Conservation (phyloP, 2,329 filamentous ascomycete genomes). For the Simplicillium aogashimaense region DNA sequence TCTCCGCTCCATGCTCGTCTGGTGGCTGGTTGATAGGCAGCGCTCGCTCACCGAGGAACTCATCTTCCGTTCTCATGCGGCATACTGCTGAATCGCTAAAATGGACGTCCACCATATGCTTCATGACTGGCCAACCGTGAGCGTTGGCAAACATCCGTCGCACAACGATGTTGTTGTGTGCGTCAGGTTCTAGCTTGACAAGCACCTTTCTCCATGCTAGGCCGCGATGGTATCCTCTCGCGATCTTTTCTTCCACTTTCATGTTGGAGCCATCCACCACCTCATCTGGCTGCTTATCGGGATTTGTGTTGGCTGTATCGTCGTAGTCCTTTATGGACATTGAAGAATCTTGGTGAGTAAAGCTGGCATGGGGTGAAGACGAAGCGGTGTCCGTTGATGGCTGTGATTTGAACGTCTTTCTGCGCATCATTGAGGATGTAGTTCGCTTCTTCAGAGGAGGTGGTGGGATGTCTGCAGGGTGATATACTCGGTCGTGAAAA, state of each 20-base stretch:
- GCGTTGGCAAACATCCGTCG: slow-evolving; percentile 95
- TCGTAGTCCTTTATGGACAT: slow-evolving; percentile 41
- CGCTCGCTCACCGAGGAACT: slow-evolving; percentile 59
- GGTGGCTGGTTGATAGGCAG: slow-evolving; percentile 46
- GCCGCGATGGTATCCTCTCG: slow-evolving; percentile 84
- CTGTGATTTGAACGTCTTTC: slow-evolving; percentile 12
- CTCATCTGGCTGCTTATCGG: slow-evolving; percentile 27
- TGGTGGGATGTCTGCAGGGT: slow-evolving; percentile 83
- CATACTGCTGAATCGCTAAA: slow-evolving; percentile 64
- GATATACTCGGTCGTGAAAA: slow-evolving; percentile 93
- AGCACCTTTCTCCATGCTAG: slow-evolving; percentile 95
- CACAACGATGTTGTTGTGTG: slow-evolving; percentile 97
- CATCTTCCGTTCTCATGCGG: slow-evolving; percentile 55
- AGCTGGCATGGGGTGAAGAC: slow-evolving; percentile 22
- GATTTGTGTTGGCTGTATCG: slow-evolving; percentile 35
- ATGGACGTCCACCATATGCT: slow-evolving; percentile 90
- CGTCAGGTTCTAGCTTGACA: slow-evolving; percentile 89
- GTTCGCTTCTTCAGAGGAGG: slow-evolving; percentile 55
- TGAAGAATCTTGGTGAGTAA: slow-evolving; percentile 31
- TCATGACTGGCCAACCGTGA: slow-evolving; percentile 93
- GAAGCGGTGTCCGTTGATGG: slow-evolving; percentile 15
- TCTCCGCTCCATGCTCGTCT: slow-evolving; percentile 57
- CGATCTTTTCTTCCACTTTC: slow-evolving; percentile 96
- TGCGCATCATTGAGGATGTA: slow-evolving; percentile 23
- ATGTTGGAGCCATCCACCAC: slow-evolving; percentile 55